phyloP scores from a whole-genome alignment of 257 asterid genomes.

The Henckelia pumila region DNA sequence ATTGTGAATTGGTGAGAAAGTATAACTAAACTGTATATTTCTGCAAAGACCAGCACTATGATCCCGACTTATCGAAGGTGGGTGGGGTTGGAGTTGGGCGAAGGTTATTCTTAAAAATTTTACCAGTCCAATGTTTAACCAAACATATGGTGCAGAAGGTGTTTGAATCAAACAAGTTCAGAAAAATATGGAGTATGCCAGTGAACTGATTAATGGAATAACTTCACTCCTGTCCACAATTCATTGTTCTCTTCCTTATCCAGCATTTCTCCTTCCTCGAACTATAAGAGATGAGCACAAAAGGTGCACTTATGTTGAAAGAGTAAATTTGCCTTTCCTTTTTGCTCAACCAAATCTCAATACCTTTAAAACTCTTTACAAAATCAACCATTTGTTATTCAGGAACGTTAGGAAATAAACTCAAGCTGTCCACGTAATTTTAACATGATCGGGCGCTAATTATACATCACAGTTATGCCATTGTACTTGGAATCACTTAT shows the following conservation, averaged over 20 bases:
- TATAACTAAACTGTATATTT: background rate
- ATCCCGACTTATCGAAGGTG: background rate
- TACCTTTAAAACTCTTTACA: background rate
- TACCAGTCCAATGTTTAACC: background rate
- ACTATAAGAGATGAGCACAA: background rate
- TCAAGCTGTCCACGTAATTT: background rate
- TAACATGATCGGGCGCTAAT: background rate
- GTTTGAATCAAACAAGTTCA: background rate
- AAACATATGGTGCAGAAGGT: background rate
- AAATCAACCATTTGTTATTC: constrained; percentile 1
- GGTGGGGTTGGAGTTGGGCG: background rate
- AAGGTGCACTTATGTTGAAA: background rate
- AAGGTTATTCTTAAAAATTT: background rate
- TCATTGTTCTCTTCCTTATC: background rate
- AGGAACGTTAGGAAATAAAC: constrained; percentile 12
- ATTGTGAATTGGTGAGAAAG: background rate
- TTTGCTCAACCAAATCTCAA: background rate
- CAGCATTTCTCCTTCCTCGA: background rate
- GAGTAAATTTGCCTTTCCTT: background rate
- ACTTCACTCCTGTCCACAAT: background rate
- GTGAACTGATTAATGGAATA: background rate
- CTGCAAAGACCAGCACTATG: background rate
- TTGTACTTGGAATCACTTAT: constrained; percentile 1
- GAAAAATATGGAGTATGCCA: background rate
- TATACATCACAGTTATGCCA: background rate